phyloP scores from a whole-genome alignment of 73 alveolate genomes.

The Paramecium sonneborni region DNA sequence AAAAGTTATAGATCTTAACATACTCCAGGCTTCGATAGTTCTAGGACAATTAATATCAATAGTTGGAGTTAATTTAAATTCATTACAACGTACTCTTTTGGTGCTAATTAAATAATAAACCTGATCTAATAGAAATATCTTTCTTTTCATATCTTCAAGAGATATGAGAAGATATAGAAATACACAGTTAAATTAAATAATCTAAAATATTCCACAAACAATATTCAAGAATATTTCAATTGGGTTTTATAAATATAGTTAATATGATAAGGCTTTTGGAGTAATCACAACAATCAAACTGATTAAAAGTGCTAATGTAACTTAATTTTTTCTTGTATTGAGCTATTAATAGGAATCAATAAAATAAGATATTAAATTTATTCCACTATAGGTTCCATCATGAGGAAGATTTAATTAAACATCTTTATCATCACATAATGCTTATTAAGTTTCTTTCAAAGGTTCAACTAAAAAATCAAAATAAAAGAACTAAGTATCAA shows the following conservation, averaged over 20 bases:
- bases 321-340: neutral
- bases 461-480: neutral
- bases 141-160: conserved; percentile 32
- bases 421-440: neutral
- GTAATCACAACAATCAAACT: neutral
- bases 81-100: conserved; percentile 14
- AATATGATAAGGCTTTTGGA: neutral
- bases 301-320: neutral
- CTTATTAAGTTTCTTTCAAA: neutral
- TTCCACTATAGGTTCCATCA: neutral
- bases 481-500: neutral
- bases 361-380: neutral
- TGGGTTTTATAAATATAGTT: no score
- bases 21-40: conserved; percentile 28
- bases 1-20: conserved; percentile 39
- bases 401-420: neutral
- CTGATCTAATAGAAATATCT: conserved; percentile 28
- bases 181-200: neutral
- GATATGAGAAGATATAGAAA: neutral
- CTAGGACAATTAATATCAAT: neutral
- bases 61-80: conserved; percentile 23
- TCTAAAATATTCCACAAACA: neutral
- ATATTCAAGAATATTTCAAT: no score
- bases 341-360: neutral
- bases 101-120: conserved; percentile 3